These are phyloP conservation scores for Diaporthe sp. DNA, from an alignment of 2,329 filamentous ascomycete genomes.

Conservation along the genomic window DNA sequence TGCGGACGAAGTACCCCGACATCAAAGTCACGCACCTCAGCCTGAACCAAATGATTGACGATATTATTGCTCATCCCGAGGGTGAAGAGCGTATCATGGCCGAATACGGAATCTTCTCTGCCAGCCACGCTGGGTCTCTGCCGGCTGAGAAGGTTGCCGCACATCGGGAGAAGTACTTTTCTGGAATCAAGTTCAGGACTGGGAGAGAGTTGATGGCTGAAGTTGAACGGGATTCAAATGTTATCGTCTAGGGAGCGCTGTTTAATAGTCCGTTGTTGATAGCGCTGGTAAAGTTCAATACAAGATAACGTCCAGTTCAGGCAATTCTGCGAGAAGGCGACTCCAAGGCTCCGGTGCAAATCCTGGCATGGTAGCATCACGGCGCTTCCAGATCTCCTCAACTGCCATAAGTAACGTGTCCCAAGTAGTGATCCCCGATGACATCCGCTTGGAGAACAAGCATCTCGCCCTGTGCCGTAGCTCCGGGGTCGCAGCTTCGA, in stretches of 20 bases:
- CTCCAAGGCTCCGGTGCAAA: background rate
- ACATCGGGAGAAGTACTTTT: background rate
- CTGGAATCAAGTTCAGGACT: background rate
- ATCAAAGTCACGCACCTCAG: background rate
- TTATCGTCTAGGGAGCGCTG: background rate
- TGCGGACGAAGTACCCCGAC: background rate
- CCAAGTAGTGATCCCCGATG: background rate
- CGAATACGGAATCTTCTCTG: background rate
- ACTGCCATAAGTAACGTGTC: background rate
- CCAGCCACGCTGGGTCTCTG: background rate
- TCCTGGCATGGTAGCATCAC: background rate
- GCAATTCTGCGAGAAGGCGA: background rate
- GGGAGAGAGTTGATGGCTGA: background rate
- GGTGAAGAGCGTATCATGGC: background rate
- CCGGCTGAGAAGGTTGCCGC: background rate
- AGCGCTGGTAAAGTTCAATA: background rate
- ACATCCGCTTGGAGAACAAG: background rate
- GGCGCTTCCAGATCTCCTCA: background rate
- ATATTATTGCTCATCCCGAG: background rate
- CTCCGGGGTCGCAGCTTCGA: background rate
- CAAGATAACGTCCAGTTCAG: background rate
- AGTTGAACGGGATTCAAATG: background rate
- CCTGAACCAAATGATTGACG: background rate
- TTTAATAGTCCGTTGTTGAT: background rate
- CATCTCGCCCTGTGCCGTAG: background rate